These are phyloP conservation scores for Coemansia sp. DNA, from an alignment of 192 early-diverging fungal genomes.

Conservation along the genomic window DNA sequence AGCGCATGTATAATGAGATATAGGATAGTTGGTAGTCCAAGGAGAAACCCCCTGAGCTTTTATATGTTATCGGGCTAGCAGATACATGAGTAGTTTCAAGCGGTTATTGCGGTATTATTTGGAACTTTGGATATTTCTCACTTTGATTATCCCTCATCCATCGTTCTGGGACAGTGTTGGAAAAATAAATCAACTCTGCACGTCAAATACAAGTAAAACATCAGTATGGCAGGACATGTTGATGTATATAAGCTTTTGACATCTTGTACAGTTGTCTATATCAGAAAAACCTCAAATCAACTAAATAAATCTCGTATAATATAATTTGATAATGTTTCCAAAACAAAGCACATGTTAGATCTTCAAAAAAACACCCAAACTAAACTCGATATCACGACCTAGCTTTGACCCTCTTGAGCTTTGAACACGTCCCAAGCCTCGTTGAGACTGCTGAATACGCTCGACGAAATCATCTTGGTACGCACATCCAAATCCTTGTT, in stretches of 20 bases:
- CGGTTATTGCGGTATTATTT: background rate
- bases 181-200: background rate
- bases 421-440: conserved; percentile 96
- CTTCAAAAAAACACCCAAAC: background rate
- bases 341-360: too few relatives aligned
- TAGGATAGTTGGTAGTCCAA: background rate
- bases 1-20: background rate
- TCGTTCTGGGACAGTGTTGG: background rate
- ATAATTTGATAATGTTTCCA: too few relatives aligned
- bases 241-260: too few relatives aligned
- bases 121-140: background rate
- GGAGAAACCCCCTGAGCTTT: background rate
- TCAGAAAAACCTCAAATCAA: too few relatives aligned
- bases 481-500: conserved; percentile 75
- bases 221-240: too few relatives aligned
- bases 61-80: background rate
- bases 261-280: too few relatives aligned
- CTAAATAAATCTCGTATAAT: too few relatives aligned
- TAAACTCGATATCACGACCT: background rate
- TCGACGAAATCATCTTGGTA: conserved; percentile 77
- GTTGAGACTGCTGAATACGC: conserved; percentile 87
- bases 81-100: too few relatives aligned
- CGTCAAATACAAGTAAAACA: too few relatives aligned
- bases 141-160: background rate
- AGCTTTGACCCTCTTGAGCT: conserved; percentile 67